These are phyloP conservation scores for Auriscalpium orientale DNA, from an alignment of 768 basidiomycete species.

Conservation along the genomic window DNA sequence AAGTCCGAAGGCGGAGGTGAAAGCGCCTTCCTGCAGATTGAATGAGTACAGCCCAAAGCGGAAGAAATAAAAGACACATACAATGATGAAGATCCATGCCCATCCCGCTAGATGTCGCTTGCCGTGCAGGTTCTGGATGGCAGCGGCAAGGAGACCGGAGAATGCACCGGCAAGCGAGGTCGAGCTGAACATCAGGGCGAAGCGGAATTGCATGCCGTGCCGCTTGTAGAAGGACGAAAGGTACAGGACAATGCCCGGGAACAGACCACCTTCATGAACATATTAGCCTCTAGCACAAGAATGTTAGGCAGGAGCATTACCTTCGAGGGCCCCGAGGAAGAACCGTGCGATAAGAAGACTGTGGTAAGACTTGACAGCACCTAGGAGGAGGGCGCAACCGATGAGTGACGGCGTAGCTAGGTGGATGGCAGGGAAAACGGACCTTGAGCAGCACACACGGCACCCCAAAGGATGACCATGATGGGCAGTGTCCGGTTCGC, in stretches of 20 bases:
- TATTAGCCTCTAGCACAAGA: background rate
- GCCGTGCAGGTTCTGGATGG: constrained; percentile 50
- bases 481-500: constrained; percentile 56
- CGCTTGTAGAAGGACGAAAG: constrained; percentile 23
- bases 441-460: constrained; percentile 59
- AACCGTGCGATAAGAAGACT: constrained; percentile 46
- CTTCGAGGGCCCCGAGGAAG: constrained; percentile 51
- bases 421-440: background rate
- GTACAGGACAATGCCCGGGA: constrained; percentile 28
- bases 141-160: constrained; percentile 57
- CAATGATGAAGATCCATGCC: constrained; percentile 63
- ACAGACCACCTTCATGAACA: constrained; percentile 30
- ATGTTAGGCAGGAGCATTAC: constrained; percentile 19
- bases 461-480: constrained; percentile 62
- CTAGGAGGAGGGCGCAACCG: constrained; percentile 18
- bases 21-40: constrained; percentile 41
- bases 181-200: constrained; percentile 36
- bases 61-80: constrained; percentile 13
- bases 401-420: background rate
- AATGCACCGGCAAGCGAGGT: constrained; percentile 49
- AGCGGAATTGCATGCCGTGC: constrained; percentile 23
- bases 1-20: constrained; percentile 54
- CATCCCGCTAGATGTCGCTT: constrained; percentile 47
- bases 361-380: constrained; percentile 39
- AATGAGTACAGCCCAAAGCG: background rate